phyloP scores from a whole-genome alignment of 225 moss, liverwort and hornwort genomes.

The Polytrichum commune region DNA sequence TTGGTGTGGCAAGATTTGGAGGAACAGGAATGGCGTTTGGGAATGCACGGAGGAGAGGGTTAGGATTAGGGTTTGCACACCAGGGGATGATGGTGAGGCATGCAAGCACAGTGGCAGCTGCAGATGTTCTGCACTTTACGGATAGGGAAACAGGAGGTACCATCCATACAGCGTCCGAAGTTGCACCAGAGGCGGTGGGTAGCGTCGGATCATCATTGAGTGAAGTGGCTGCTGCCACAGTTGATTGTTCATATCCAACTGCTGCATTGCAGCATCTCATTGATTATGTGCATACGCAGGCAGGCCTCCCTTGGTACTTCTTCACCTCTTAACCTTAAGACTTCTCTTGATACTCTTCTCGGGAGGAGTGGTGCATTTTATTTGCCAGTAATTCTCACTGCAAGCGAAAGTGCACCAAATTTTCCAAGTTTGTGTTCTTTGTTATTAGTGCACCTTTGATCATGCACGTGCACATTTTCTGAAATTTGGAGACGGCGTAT shows the following conservation, averaged over 20 bases:
- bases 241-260: constrained; percentile 76
- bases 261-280: constrained; percentile 94
- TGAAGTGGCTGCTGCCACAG: constrained; percentile 82
- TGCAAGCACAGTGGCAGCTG: constrained; percentile 49
- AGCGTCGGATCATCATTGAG: constrained; percentile 42
- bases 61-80: constrained; percentile 4
- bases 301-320: constrained; percentile 87
- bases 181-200: constrained; percentile 33
- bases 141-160: constrained; percentile 59
- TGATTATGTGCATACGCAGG: constrained; percentile 72
- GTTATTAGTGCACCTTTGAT: neutral
- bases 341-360: neutral
- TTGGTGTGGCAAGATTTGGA: neutral
- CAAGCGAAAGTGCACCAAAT: too few species aligned
- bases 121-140: constrained; percentile 50
- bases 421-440: neutral
- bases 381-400: neutral
- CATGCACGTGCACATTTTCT: neutral
- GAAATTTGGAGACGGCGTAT: constrained; percentile 5
- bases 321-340: neutral
- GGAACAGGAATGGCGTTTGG: neutral
- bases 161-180: constrained; percentile 27
- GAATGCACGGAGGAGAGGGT: neutral
- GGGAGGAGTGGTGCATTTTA: neutral
- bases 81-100: constrained; percentile 33